Evolutionary conservation across 1,284 basidiomycete species (phyloP).

Genomic region (Ustilago trichophora): DNA sequence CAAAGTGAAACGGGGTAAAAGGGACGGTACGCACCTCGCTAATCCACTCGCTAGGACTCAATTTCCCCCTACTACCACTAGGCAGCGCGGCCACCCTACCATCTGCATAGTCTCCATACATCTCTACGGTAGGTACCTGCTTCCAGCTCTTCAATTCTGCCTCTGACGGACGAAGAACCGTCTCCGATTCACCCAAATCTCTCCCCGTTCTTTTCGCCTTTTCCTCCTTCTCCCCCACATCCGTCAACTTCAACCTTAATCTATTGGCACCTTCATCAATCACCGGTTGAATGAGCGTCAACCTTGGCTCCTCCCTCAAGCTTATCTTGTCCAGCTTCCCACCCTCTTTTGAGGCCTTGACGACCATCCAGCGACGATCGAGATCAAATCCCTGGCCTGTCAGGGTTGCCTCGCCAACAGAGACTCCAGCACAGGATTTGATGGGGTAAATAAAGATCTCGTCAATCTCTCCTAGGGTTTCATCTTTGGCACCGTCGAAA

Average conservation of each 20-base stretch:
- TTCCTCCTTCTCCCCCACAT: neutral
- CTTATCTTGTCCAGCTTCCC: constrained; percentile 30
- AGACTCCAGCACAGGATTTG: constrained; percentile 48
- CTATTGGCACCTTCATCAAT: constrained; percentile 22
- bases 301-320: constrained; percentile 44
- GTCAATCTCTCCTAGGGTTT: constrained; percentile 43
- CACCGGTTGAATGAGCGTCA: constrained; percentile 38
- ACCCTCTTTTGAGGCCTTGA: neutral
- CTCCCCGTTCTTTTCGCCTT: neutral
- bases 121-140: constrained; percentile 19
- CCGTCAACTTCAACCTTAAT: constrained; percentile 21
- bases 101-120: constrained; percentile 55
- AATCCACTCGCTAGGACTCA: constrained; percentile 47
- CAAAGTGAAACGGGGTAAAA: too few species aligned
- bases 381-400: constrained; percentile 49
- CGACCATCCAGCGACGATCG: constrained; percentile 55
- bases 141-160: constrained; percentile 17
- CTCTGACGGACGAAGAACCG: constrained; percentile 16
- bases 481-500: constrained; percentile 30
- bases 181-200: constrained; percentile 15
- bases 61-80: neutral
- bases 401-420: constrained; percentile 11
- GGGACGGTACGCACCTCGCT: too few species aligned
- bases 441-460: constrained; percentile 54
- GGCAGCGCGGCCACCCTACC: constrained; percentile 28